Evolutionary conservation across 768 basidiomycete genomes (phyloP).

Genomic region (Leccinum rimulosum): DNA sequence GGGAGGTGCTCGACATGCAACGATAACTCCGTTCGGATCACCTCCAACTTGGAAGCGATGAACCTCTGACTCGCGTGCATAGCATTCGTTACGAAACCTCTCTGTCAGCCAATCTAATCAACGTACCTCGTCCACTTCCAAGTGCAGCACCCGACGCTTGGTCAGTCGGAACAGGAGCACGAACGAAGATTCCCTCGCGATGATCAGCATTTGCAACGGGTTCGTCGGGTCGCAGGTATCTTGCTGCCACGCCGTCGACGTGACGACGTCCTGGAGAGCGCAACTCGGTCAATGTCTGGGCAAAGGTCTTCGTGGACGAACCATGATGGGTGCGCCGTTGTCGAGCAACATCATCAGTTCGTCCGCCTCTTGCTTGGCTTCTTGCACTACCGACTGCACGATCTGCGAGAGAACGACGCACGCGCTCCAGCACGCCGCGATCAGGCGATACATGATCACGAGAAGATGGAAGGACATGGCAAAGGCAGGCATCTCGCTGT

Average conservation of each 20-base stretch:
- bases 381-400: constrained; percentile 5
- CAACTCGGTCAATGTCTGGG: too few species aligned
- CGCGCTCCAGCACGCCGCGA: constrained; percentile 13
- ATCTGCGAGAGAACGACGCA: constrained; percentile 11
- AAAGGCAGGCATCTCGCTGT: background rate
- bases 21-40: constrained; percentile 17
- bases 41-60: constrained; percentile 16
- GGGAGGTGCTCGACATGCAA: background rate
- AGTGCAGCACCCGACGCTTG: constrained; percentile 16
- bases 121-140: constrained; percentile 27
- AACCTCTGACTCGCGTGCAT: constrained; percentile 10
- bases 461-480: constrained; percentile 3
- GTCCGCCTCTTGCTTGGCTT: constrained; percentile 18
- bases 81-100: background rate
- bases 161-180: constrained; percentile 21
- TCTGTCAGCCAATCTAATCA: background rate
- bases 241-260: background rate
- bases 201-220: constrained; percentile 20
- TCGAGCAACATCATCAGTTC: constrained; percentile 17
- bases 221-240: background rate
- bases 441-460: constrained; percentile 3
- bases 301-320: background rate
- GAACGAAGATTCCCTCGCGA: constrained; percentile 18
- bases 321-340: background rate
- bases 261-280: constrained; percentile 7